Conservation (phyloP, 31 red algal genomes). For the Asparagopsis taxiformis region DNA sequence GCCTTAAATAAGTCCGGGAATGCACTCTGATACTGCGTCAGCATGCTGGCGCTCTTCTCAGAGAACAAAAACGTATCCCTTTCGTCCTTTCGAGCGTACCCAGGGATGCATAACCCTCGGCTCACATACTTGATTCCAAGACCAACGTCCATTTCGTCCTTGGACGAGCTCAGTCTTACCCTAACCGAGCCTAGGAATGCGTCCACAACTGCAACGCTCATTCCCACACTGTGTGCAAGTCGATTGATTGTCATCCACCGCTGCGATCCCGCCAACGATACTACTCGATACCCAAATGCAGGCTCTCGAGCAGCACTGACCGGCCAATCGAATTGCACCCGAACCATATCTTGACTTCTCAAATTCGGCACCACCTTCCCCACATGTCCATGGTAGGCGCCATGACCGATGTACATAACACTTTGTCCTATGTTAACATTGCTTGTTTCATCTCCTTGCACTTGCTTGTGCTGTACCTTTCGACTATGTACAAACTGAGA, state of each 20-base stretch:
- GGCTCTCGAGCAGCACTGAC: slow-evolving; percentile 61
- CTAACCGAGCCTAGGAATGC: slow-evolving; percentile 64
- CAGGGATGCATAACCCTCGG: slow-evolving; percentile 61
- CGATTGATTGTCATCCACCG: slow-evolving; percentile 69
- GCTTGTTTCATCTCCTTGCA: neutral
- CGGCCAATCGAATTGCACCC: slow-evolving; percentile 41
- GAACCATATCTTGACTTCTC: slow-evolving; percentile 10
- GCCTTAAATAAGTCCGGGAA: slow-evolving; percentile 66
- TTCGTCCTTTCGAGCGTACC: slow-evolving; percentile 73
- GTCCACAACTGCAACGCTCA: slow-evolving; percentile 46
- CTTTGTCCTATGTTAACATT: slow-evolving; percentile 19
- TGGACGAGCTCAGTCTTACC: slow-evolving; percentile 25
- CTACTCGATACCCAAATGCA: slow-evolving; percentile 81
- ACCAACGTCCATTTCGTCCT: slow-evolving; percentile 74
- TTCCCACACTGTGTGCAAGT: slow-evolving; percentile 29
- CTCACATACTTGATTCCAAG: slow-evolving; percentile 79
- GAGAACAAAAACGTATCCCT: slow-evolving; percentile 54
- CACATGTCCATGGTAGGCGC: slow-evolving; percentile 65
- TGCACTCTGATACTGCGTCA: slow-evolving; percentile 33
- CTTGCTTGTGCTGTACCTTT: neutral
- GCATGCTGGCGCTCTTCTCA: slow-evolving; percentile 25
- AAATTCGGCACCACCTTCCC: slow-evolving; percentile 30
- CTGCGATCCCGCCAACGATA: slow-evolving; percentile 15
- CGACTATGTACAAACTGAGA: neutral
- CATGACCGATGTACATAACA: slow-evolving; percentile 74